phyloP scores from a whole-genome alignment of 495 filamentous ascomycete species.

The Pseudoneurospora amorphoporcata region DNA sequence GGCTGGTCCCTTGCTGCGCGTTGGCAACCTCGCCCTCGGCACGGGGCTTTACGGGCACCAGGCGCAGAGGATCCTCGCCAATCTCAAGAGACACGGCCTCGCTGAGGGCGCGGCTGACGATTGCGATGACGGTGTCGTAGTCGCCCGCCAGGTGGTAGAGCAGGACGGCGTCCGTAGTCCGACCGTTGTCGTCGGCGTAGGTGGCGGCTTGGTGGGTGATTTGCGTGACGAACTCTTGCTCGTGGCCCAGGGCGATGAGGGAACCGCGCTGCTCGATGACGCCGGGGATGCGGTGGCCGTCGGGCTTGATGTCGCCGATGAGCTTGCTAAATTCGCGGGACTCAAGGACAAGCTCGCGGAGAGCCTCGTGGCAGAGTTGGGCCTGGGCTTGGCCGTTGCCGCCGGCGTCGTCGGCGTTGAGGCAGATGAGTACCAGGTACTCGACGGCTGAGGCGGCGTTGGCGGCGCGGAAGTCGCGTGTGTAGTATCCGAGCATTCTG shows the following conservation, averaged over 20 bases:
- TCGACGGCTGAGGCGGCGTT: slow-evolving; percentile 81
- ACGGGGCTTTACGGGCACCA: slow-evolving; percentile 70
- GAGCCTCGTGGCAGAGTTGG: slow-evolving; percentile 77
- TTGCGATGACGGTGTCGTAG: slow-evolving; percentile 80
- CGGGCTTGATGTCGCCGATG: slow-evolving; percentile 77
- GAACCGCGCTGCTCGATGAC: slow-evolving; percentile 80
- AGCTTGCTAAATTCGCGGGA: slow-evolving; percentile 88
- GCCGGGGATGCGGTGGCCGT: slow-evolving; percentile 74
- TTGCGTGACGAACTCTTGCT: slow-evolving; percentile 71
- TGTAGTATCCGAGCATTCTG: slow-evolving; percentile 88
- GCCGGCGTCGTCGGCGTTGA: slow-evolving; percentile 72
- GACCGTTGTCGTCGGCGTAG: slow-evolving; percentile 86
- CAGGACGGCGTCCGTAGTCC: slow-evolving; percentile 84
- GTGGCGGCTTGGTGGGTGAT: slow-evolving; percentile 85
- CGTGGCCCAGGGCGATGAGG: slow-evolving; percentile 67
- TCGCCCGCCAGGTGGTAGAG: slow-evolving; percentile 91
- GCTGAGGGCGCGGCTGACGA: slow-evolving; percentile 83
- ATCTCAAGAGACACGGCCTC: slow-evolving; percentile 76
- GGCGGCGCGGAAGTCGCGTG: slow-evolving; percentile 83
- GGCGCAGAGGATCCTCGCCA: slow-evolving; percentile 59
- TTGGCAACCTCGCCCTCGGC: slow-evolving; percentile 20
- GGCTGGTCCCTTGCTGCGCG: slow-evolving; percentile 42
- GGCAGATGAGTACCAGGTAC: slow-evolving; percentile 84
- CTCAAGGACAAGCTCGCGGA: slow-evolving; percentile 92
- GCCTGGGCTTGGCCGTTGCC: slow-evolving; percentile 66